Evolutionary conservation across 2,329 filamentous ascomycete species (phyloP).

Genomic region (Epichloe typhina): DNA sequence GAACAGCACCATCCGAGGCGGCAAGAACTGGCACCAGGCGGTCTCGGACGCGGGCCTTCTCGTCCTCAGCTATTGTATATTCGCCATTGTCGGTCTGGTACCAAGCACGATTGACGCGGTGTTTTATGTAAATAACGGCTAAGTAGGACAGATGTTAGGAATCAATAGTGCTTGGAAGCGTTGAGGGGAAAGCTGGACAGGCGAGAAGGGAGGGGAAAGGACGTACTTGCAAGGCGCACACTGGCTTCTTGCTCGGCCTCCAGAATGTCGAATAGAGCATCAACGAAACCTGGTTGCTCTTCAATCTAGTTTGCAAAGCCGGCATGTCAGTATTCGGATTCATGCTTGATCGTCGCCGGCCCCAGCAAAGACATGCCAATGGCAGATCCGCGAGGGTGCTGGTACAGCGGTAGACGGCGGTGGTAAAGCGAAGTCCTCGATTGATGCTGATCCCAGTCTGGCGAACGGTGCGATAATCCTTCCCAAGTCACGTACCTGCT

Average conservation of each 20-base stretch:
- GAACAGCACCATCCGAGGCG: conserved; percentile 64
- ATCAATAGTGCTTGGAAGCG: conserved; percentile 7
- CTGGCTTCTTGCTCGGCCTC: conserved; percentile 76
- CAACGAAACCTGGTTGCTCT: conserved; percentile 77
- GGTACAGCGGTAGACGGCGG: neutral
- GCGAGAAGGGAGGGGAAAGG: conserved; percentile 10
- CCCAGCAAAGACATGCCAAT: neutral
- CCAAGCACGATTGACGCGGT: conserved; percentile 91
- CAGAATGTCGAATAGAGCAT: conserved; percentile 80
- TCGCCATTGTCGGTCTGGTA: conserved; percentile 59
- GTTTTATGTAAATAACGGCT: conserved; percentile 98
- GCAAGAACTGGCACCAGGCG: conserved; percentile 83
- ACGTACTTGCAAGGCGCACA: conserved; percentile 78
- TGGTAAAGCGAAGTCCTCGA: too few relatives aligned
- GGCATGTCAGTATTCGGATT: neutral
- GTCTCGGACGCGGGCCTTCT: conserved; percentile 77
- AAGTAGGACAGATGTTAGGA: conserved; percentile 8
- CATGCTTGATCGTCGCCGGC: neutral
- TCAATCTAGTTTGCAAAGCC: conserved; percentile 29
- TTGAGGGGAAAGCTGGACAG: conserved; percentile 1
- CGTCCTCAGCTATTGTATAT: conserved; percentile 70
- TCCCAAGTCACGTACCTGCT: conserved; percentile 46
- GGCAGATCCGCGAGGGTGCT: neutral
- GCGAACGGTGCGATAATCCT: neutral
- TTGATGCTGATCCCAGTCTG: neutral